Percentiles rank a stretch among this genome's conserved stretches.
phyloP scores from a whole-genome alignment of 2,329 filamentous ascomycete genomes.

The Nemania sp. region DNA sequence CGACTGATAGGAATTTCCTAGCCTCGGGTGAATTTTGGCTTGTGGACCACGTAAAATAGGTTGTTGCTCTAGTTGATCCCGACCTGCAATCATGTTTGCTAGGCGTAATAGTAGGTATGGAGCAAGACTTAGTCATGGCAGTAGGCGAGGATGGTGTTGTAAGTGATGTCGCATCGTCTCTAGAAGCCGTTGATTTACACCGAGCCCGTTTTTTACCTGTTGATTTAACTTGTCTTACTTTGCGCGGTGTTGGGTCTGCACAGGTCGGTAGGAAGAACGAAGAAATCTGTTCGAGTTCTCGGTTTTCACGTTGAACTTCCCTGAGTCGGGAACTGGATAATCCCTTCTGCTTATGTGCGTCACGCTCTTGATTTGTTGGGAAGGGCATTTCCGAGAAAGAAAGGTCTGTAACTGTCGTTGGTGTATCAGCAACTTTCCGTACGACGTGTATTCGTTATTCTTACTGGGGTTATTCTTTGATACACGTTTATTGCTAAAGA shows the following conservation, averaged over 20 bases:
- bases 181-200: background rate
- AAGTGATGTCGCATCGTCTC: conserved; percentile 26
- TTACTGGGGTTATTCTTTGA: conserved; percentile 54
- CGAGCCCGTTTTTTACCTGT: background rate
- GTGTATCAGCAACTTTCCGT: conserved; percentile 16
- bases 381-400: conserved; percentile 65
- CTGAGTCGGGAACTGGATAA: conserved; percentile 42
- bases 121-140: background rate
- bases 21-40: conserved; percentile 40
- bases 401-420: conserved; percentile 61
- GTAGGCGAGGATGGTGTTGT: conserved; percentile 24
- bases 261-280: conserved; percentile 52
- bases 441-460: conserved; percentile 36
- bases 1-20: conserved; percentile 7
- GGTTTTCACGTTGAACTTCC: conserved; percentile 48
- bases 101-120: background rate
- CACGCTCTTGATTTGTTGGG: conserved; percentile 49
- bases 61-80: conserved; percentile 37
- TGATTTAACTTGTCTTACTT: conserved; percentile 24
- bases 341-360: conserved; percentile 40
- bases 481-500: conserved; percentile 60
- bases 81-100: conserved; percentile 13
- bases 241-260: conserved; percentile 20
- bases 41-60: conserved; percentile 48
- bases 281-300: conserved; percentile 53